Percentiles rank a stretch among this genome's conserved stretches.
These are phyloP conservation scores for Carallia pectinifolia DNA, from an alignment of 345 rosid species.

Conservation along the genomic window DNA sequence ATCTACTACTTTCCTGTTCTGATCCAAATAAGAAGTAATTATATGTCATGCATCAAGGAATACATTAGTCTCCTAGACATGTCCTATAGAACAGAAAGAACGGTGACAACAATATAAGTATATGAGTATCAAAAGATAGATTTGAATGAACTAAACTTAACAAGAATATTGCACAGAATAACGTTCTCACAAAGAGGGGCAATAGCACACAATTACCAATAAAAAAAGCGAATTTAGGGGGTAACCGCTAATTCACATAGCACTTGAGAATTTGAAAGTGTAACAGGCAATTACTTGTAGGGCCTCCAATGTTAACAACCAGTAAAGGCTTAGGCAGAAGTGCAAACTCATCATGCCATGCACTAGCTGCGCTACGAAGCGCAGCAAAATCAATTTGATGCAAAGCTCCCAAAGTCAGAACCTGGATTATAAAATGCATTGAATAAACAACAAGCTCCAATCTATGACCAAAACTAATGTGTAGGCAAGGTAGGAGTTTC, in stretches of 20 bases:
- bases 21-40: no score
- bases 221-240: not conserved
- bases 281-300: conserved; percentile 54
- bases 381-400: conserved; percentile 86
- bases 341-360: conserved; percentile 93
- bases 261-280: conserved; percentile 7
- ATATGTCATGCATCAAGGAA: no score
- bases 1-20: no score
- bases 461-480: not conserved
- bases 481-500: no score
- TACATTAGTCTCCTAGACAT: no score
- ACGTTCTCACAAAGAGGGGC: no score
- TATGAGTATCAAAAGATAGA: no score
- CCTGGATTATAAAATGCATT: conserved; percentile 42
- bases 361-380: conserved; percentile 80
- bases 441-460: conserved; percentile 5
- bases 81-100: no score
- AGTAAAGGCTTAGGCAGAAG: conserved; percentile 83
- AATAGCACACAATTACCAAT: not conserved
- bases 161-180: not conserved
- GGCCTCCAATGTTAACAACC: conserved; percentile 91
- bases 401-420: conserved; percentile 81
- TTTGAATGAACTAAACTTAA: not conserved
- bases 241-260: not conserved
- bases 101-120: no score